Base-by-base conservation (phyloP, 768 basidiomycete species). In the Gelatoporia subvermispora region DNA sequence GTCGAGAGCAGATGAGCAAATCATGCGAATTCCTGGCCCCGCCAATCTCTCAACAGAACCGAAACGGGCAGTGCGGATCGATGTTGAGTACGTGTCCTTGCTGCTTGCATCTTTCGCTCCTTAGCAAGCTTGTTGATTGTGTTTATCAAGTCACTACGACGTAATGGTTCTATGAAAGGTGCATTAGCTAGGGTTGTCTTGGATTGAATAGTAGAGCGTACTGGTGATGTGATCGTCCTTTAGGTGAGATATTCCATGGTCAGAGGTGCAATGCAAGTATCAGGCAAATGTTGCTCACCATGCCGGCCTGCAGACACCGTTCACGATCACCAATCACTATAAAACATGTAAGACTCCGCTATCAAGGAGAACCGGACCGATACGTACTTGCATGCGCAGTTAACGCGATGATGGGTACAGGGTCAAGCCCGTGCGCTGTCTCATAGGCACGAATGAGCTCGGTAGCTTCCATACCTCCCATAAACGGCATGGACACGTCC, bases 401-500 rank as follows among this genome's bases (percentile, higher is more conserved):
- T 35, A 99, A 73, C 1, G 96, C 96, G 59, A 98, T 92, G 57
- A 99, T 98, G 0, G 96, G 95, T 5, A 83, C 91, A 2, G 83
- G 77, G 15, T 79, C 62, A 24, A 92, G 71, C 8, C 81, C 75
- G 54, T 81, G 81, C 53, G 84, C 76, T 63, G 76, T 70, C 70
- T 98, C 95, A 61, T 84, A 91, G 34, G 81, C 77, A 44, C 95
- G 82, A 52, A 97, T 96, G 49, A 91, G 73, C 55, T 93, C 86
- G 0, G 96, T 99, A 1, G 95, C 92, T 67, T 99, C 94, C 84
- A 95, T 92, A 54, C 95, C 94, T 43, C 94, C 93, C 92, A 98
- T 97, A 68, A 94, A 86, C 5, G 93, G 92, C 92, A 95, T 94
- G 10, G 93, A 96, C 13, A 96, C 87, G 60, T 97, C 94, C 95